Evolutionary conservation across 805 yeast genomes (phyloP), one percentile per base, ranked within the genome.

Genomic region (Brettanomyces custersianus): DNA sequence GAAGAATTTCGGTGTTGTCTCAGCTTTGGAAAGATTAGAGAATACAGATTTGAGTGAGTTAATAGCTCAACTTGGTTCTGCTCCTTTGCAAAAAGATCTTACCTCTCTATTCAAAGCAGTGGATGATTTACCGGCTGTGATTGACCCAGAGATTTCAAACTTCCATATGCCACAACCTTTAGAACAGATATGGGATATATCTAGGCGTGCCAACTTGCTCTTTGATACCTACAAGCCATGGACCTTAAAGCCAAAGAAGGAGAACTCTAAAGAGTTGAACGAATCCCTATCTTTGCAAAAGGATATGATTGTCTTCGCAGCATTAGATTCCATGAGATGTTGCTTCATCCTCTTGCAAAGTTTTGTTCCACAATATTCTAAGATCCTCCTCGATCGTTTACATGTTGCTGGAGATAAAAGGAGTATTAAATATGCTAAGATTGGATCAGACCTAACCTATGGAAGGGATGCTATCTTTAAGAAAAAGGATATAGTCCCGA

Each of bases 211-310:
- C 1, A 90, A 90, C 49, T 63, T 62, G 15, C 69, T 80, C 22
- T 67, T 87, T 43, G 94, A 85, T 49, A 61, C 56, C 1, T 59
- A 75, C 5, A 79, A 76, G 47, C 96, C 96, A 0, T 90, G 97
- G 97, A 55, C 60, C 7, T 59, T 65, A 34, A 61, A 60, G 17
- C 55, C 55, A 7, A 45, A 46, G 12, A 39, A 39, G 5, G 54
- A 53, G 4, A 51, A 46, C 20, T 9, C 30, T 3, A 34, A 37
- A 2, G 33, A 17, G 2, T 32, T 20, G 18, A 28, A 31, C 5
- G 31, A 41, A 4, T 4, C 28, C 16, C 44, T 43, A 13, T 30
- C 40, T 6, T 23, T 46, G 5, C 42, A 44, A 17, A 77, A 69
- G 44, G 80, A 77, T 52, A 59, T 68, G 31, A 68, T 76, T 11